Evolutionary conservation across 805 yeast genomes (phyloP), one percentile per base, ranked within the genome.

Genomic region (Alloascoidea hylecoeti): DNA sequence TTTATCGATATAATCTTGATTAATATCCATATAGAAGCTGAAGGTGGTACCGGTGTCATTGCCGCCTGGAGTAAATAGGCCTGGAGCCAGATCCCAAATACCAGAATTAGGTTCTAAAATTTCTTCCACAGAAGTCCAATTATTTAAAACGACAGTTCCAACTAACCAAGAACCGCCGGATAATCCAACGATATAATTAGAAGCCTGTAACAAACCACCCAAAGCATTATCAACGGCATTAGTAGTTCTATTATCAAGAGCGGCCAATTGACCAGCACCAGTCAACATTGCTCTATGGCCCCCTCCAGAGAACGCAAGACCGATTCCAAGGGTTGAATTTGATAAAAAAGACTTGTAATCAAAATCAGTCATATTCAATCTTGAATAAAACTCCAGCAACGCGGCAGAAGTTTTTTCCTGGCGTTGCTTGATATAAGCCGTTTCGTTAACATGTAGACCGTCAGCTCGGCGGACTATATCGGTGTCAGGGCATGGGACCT

Each of bases 151-250:
- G 19, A 68, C 44, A 15, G 70, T 66, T 35, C 77, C 68, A 2
- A 78, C 70, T 5, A 75, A 53, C 86, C 88, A 78, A 35, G 78
- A 68, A 0, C 86, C 88, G 1, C 86, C 86, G 2, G 84, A 75
- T 1, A 76, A 66, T 0, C 85, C 85, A 0, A 73, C 68, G 6
- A 78, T 58, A 49, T 78, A 78, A 13, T 68, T 57, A 0, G 74
- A 42, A 4, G 70, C 56, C 45, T 77, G 82, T 15, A 71, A 52
- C 5, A 78, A 39, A 0, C 79, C 79, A 16, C 70, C 70, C 15
- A 72, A 43, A 4, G 80, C n/a, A n/a, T 61, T 56, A 2, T 35
- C 32, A 5, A 44, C 38, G 3, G 52, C 46, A 2, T 64, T 34
- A 4, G 55, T 51, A 3, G 70, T 64, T 38, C 78, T 51, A 9